phyloP scores from a whole-genome alignment of 495 filamentous ascomycete species.

The Aspergillus campestris region DNA sequence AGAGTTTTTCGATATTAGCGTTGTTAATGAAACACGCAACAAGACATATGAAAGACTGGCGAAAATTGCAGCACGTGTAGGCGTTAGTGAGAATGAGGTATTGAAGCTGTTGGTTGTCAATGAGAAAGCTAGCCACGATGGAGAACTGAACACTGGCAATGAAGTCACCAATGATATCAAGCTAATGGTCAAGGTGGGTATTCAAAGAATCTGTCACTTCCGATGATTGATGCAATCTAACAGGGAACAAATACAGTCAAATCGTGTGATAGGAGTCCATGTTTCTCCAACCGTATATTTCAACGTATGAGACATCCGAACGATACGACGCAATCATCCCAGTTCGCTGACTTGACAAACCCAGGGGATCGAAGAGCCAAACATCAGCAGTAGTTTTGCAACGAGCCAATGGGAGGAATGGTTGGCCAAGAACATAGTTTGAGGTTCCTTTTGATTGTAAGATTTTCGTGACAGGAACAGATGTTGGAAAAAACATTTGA shows the following conservation, averaged over 20 bases:
- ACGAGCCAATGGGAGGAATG: slow-evolving; percentile 77
- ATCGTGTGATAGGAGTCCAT: slow-evolving; percentile 70
- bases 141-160: slow-evolving; percentile 68
- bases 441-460: slow-evolving; percentile 5
- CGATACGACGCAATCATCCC: background rate
- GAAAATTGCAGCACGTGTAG: slow-evolving; percentile 55
- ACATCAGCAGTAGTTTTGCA: slow-evolving; percentile 70
- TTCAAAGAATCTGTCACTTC: background rate
- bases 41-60: slow-evolving; percentile 73
- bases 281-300: slow-evolving; percentile 86
- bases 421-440: slow-evolving; percentile 68
- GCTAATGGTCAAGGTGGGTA: slow-evolving; percentile 61
- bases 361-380: slow-evolving; percentile 65
- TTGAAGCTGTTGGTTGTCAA: slow-evolving; percentile 55
- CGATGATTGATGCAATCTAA: slow-evolving; percentile 9
- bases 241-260: slow-evolving; percentile 32
- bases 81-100: slow-evolving; percentile 56
- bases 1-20: slow-evolving; percentile 71
- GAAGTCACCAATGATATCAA: slow-evolving; percentile 75
- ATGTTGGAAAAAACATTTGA: background rate
- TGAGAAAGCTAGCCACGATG: slow-evolving; percentile 53
- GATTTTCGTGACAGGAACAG: slow-evolving; percentile 4
- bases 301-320: slow-evolving; percentile 40
- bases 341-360: slow-evolving; percentile 15
- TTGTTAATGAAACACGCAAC: slow-evolving; percentile 77